Evolutionary conservation across 2,329 filamentous ascomycete species (phyloP).

Genomic region (Metarhizium anisopliae): DNA sequence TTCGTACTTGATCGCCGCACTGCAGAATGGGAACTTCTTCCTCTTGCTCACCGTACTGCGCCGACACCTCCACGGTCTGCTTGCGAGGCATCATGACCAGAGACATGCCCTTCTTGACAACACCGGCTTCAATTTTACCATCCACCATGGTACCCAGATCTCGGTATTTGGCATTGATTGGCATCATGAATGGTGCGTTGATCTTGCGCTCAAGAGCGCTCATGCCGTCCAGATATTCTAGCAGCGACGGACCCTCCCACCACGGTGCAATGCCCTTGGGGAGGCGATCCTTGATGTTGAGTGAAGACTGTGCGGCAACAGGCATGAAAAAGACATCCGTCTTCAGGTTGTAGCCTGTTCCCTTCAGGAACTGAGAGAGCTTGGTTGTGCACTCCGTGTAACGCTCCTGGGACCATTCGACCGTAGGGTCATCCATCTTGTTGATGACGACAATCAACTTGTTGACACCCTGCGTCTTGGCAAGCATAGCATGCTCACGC

Average conservation of each 20-base stretch:
- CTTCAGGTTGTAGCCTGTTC: constrained; percentile 89
- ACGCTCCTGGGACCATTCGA: constrained; percentile 88
- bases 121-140: constrained; percentile 91
- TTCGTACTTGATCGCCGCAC: constrained; percentile 88
- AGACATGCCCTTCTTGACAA: constrained; percentile 80
- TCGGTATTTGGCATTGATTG: constrained; percentile 88
- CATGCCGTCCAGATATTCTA: constrained; percentile 95
- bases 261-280: constrained; percentile 68
- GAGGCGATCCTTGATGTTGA: constrained; percentile 83
- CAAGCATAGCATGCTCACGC: constrained; percentile 92
- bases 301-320: constrained; percentile 77
- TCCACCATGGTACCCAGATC: constrained; percentile 98
- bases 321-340: constrained; percentile 93
- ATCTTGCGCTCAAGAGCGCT: constrained; percentile 87
- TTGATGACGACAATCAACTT: constrained; percentile 93
- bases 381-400: constrained; percentile 92
- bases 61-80: constrained; percentile 69
- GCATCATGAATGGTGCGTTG: constrained; percentile 99
- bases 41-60: constrained; percentile 91
- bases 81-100: constrained; percentile 96
- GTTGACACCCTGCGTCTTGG: constrained; percentile 97
- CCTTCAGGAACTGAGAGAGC: constrained; percentile 79
- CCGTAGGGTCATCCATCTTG: constrained; percentile 98
- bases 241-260: constrained; percentile 82
- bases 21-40: constrained; percentile 76